Base-by-base conservation (phyloP, 2,329 filamentous ascomycete species). In the Aspergillus spinulosporus region DNA sequence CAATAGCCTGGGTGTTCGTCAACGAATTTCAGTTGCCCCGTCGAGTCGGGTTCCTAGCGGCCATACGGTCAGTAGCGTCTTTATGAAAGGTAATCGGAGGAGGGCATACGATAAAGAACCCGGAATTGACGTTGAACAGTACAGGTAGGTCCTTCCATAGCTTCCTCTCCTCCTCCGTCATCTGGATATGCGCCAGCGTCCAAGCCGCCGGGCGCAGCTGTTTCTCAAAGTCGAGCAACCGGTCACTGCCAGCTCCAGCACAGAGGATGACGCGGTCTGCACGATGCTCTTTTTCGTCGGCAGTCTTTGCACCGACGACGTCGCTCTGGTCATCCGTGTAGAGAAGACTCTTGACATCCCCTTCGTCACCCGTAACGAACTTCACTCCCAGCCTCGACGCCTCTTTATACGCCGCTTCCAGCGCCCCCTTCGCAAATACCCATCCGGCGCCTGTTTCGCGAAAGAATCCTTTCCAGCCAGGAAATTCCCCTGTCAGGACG, bases 1-100 rank as follows among this genome's bases (percentile, higher is more conserved):
- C 76, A 79, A 59, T 84, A 84, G 3, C 82, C 82, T 0, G 82
- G 81, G 56, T 84, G 81, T 60, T 84, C 81, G 59, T 84, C 82
- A 52, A 70, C 72, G 39, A 74, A 70, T 54, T 74, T 74, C 3
- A 74, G 65, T 58, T 71, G 61, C 71, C 67, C 68, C 7, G 74
- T 68, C 42, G 68, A 67, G 64, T 82, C 53, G 70, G 74, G 51
- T 56, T 80, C 78, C 65, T 49, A 11, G 12, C 3, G 8, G n/a
- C n/a, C 6, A 4, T 37, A 12, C 21, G 44, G 32, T 49, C 12
- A 37, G 32, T 11, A 39, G 21, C 4, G 42, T n/a, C 3, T 26
- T 26, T 11, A 11, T 14, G 15, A 11, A 5, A 44, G 15, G n/a
- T 7, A 40, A 37, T 37, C 8, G n/a, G 11, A 37, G 34, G 34